A percentile compares a stretch with the other conserved stretches of the same genome.
Evolutionary conservation across 805 yeast genomes (phyloP).

Genomic region (Metschnikowia picachoensis): DNA sequence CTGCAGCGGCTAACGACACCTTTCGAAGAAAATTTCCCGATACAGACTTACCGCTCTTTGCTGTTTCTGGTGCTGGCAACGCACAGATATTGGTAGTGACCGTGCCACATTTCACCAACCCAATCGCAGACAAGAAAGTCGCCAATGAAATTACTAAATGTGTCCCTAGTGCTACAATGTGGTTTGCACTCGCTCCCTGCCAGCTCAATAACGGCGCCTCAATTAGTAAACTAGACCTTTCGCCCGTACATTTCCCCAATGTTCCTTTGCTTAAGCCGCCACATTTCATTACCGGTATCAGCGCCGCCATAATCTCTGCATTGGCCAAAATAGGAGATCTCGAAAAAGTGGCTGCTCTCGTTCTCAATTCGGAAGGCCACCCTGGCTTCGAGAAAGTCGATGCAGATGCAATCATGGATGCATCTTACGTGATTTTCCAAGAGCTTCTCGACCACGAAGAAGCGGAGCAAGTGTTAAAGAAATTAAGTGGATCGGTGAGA

Average conservation of each 20-base stretch:
- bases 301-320: conserved; percentile 42
- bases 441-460: conserved; percentile 2
- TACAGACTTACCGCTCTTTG: conserved; percentile 19
- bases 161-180: conserved; percentile 12
- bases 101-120: conserved; percentile 37
- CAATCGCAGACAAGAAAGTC: conserved; percentile 30
- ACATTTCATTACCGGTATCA: conserved; percentile 55
- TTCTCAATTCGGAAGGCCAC: conserved; percentile 59
- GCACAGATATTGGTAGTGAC: conserved; percentile 16
- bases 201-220: conserved; percentile 29
- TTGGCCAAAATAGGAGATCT: conserved; percentile 4
- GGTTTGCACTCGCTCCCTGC: conserved; percentile 38
- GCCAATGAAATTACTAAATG: conserved; percentile 21
- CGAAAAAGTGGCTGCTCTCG: conserved; percentile 18
- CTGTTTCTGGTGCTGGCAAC: background rate
- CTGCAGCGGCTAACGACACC: conserved; percentile 26
- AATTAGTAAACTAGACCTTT: conserved; percentile 21
- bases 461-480: conserved; percentile 9
- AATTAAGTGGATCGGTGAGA: conserved; percentile 21
- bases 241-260: conserved; percentile 7
- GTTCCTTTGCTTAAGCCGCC: conserved; percentile 49
- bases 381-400: conserved; percentile 55
- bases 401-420: conserved; percentile 39
- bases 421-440: conserved; percentile 7
- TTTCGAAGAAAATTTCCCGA: conserved; percentile 21